These are phyloP conservation scores for Rubia yunnanensis DNA, from an alignment of 257 asterid genomes.

Conservation along the genomic window DNA sequence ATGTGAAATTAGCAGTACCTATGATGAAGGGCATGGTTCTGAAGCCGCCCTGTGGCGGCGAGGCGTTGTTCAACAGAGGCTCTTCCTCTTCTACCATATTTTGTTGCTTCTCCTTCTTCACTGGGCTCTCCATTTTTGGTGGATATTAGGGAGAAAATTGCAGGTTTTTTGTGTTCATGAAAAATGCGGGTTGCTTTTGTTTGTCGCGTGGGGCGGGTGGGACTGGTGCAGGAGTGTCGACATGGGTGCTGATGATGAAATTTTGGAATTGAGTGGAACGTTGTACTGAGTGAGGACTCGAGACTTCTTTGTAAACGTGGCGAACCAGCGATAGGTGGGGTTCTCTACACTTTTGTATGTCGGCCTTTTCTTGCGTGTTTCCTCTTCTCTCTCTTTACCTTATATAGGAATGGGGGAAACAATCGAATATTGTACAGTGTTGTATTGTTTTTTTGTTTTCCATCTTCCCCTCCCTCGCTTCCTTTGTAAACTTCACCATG, in stretches of 20 bases:
- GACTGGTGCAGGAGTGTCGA: background rate
- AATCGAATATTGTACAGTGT: too few species aligned
- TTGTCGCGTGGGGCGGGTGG: background rate
- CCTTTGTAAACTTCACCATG: too few species aligned
- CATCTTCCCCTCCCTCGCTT: too few species aligned
- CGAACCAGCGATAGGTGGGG: background rate
- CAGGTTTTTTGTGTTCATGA: background rate
- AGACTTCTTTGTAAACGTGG: background rate
- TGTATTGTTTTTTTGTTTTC: too few species aligned
- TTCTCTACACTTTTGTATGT: background rate
- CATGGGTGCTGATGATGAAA: background rate
- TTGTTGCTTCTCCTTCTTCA: conserved; percentile 2
- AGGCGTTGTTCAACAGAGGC: background rate
- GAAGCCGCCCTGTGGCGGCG: conserved; percentile 47
- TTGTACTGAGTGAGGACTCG: background rate
- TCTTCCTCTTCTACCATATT: background rate
- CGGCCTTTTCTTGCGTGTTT: background rate
- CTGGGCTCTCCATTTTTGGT: conserved; percentile 5
- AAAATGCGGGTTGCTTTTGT: background rate
- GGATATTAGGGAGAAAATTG: background rate
- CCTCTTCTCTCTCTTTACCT: background rate
- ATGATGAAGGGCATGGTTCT: conserved; percentile 62
- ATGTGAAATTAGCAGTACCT: conserved; percentile 22
- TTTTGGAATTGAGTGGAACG: background rate
- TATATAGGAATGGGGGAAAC: background rate